Evolutionary conservation across 2,329 filamentous ascomycete genomes (phyloP).

Genomic region (Amylocarpus encephaloides): DNA sequence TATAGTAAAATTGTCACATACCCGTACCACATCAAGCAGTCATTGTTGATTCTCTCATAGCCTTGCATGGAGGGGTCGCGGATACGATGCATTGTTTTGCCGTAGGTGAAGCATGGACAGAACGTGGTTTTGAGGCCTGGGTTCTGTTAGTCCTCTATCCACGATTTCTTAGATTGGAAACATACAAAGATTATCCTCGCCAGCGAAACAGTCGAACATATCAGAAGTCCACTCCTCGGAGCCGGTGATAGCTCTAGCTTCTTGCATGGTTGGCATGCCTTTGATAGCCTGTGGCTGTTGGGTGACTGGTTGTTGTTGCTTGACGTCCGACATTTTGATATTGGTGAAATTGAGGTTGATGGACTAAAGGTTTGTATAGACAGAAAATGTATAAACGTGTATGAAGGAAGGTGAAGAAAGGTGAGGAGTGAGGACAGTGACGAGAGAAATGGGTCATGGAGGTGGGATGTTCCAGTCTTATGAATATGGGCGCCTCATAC

Average conservation of each 20-base stretch:
- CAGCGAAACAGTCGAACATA: slow-evolving; percentile 22
- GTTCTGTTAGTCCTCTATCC: background rate
- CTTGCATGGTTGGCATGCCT: slow-evolving; percentile 1
- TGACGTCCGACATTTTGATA: slow-evolving; percentile 10
- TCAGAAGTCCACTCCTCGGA: slow-evolving; percentile 17
- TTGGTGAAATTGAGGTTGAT: background rate
- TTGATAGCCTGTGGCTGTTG: slow-evolving; percentile 3
- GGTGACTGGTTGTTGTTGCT: slow-evolving; percentile 5
- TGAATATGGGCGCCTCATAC: background rate
- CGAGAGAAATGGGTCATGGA: background rate
- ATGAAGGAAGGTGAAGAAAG: background rate
- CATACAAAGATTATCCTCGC: slow-evolving; percentile 21
- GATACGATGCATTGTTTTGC: slow-evolving; percentile 22
- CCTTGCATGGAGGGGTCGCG: slow-evolving; percentile 21
- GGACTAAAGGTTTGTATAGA: background rate
- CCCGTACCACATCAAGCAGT: slow-evolving; percentile 19
- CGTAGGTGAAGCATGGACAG: slow-evolving; percentile 27
- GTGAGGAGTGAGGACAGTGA: no score
- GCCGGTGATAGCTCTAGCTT: slow-evolving; percentile 11
- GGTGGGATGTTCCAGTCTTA: background rate
- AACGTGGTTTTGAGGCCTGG: slow-evolving; percentile 23
- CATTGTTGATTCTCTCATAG: slow-evolving; percentile 23
- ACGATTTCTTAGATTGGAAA: background rate
- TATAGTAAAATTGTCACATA: slow-evolving; percentile 7
- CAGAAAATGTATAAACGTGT: background rate